Evolutionary conservation across 352 stramenopile species (phyloP).

Genomic region (Phytophthora syringae): DNA sequence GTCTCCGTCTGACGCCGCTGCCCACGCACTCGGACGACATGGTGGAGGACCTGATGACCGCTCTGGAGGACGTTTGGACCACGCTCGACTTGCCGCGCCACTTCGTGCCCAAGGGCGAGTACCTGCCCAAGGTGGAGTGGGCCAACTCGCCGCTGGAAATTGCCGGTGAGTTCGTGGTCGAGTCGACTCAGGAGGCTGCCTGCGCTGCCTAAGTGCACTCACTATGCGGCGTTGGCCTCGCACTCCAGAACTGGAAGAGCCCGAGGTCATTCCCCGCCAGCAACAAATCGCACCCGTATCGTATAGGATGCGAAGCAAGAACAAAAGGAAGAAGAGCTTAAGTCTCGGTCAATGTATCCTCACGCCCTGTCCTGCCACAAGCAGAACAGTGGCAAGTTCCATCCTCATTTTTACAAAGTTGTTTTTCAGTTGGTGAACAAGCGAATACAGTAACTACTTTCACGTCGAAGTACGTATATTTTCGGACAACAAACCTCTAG

Average conservation of each 20-base stretch:
- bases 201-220: constrained; percentile 38
- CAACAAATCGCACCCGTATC: constrained; percentile 33
- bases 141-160: constrained; percentile 63
- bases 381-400: constrained; percentile 27
- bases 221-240: constrained; percentile 3
- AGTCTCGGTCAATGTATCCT: constrained; percentile 36
- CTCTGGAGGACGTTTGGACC: constrained; percentile 89
- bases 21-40: constrained; percentile 90
- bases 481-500: too few species aligned
- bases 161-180: constrained; percentile 49
- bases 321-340: constrained; percentile 28
- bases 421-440: too few species aligned
- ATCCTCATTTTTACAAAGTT: too few species aligned
- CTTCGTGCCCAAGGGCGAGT: constrained; percentile 67
- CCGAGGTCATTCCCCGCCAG: constrained; percentile 10
- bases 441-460: too few species aligned
- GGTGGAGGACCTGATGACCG: constrained; percentile 85
- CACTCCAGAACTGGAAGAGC: constrained; percentile 26
- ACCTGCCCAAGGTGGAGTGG: constrained; percentile 84
- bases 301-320: constrained; percentile 29
- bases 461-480: too few species aligned
- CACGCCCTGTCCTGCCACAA: constrained; percentile 13
- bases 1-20: constrained; percentile 86
- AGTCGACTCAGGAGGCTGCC: constrained; percentile 37
- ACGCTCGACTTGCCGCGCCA: constrained; percentile 79